Percentiles rank a stretch among this genome's conserved stretches.
These are phyloP conservation scores for Aureobasidium sp. DNA, from an alignment of 2,329 filamentous ascomycete species.

Conservation along the genomic window DNA sequence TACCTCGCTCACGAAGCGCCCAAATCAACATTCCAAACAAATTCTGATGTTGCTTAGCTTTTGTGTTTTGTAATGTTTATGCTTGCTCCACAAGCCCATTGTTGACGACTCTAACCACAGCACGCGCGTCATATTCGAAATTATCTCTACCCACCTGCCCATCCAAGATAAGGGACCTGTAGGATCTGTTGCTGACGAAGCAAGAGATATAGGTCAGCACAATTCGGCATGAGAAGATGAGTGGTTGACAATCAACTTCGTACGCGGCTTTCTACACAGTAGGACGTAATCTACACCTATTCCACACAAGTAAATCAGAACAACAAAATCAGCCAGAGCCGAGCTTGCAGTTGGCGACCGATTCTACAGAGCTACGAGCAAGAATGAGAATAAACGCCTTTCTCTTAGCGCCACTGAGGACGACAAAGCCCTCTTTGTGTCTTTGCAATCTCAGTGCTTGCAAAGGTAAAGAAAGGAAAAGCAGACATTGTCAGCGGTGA, in stretches of 20 bases:
- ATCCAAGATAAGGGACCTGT: background rate
- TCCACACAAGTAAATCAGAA: background rate
- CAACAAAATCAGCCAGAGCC: background rate
- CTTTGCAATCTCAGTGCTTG: background rate
- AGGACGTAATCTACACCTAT: background rate
- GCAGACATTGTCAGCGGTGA: background rate
- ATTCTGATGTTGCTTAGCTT: background rate
- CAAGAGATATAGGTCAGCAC: background rate
- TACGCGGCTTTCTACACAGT: background rate
- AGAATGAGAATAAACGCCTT: background rate
- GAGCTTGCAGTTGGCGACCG: background rate
- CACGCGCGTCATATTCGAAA: background rate
- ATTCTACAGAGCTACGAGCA: background rate
- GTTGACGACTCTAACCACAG: background rate
- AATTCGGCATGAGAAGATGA: background rate
- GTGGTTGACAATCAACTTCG: background rate
- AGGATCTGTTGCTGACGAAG: background rate
- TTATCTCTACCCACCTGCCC: background rate
- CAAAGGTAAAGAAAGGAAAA: background rate
- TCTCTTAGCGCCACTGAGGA: background rate
- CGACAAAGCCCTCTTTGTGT: background rate
- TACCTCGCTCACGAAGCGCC: background rate
- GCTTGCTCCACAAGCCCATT: background rate
- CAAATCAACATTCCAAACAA: constrained; percentile 4
- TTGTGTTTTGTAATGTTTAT: background rate